Percentiles rank a stretch among this genome's conserved stretches.
phyloP scores from a whole-genome alignment of 1,284 basidiomycete genomes.

The Apiotrichum gracile region DNA sequence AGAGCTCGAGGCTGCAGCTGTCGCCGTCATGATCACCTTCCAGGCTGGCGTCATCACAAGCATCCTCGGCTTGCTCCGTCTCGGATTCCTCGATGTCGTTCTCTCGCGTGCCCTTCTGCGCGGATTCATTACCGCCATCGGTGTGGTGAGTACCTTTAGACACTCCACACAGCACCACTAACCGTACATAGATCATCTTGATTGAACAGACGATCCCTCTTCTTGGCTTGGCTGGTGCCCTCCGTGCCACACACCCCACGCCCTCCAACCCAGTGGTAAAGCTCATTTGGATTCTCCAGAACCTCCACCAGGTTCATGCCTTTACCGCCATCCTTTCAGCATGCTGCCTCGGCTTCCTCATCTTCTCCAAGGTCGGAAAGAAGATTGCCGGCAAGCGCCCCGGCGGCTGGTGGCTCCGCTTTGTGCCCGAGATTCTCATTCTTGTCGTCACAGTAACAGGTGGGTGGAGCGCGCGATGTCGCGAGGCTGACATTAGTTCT shows the following conservation, averaged over 20 bases:
- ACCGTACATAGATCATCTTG: constrained; percentile 48
- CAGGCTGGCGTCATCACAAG: constrained; percentile 86
- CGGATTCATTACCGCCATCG: constrained; percentile 61
- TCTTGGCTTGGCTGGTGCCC: constrained; percentile 57
- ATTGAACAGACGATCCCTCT: constrained; percentile 58
- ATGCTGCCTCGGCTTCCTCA: constrained; percentile 57
- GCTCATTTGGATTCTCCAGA: constrained; percentile 64
- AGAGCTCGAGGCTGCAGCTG: constrained; percentile 53
- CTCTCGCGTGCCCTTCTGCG: constrained; percentile 76
- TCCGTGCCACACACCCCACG: constrained; percentile 48
- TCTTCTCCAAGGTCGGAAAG: constrained; percentile 53
- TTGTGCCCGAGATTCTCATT: constrained; percentile 75
- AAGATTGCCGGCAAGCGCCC: constrained; percentile 48
- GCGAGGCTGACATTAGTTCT: constrained; percentile 56
- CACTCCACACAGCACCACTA: neutral
- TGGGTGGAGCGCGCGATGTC: constrained; percentile 44
- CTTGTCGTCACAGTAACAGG: constrained; percentile 72
- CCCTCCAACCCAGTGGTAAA: constrained; percentile 60
- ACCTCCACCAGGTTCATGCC: constrained; percentile 59
- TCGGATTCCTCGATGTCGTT: constrained; percentile 92
- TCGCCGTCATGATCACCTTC: constrained; percentile 66
- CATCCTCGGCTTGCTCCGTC: constrained; percentile 73
- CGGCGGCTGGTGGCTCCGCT: constrained; percentile 60
- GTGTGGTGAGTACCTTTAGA: constrained; percentile 29
- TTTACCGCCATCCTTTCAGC: constrained; percentile 70